These are phyloP conservation scores for Lathyrus sativus DNA, from an alignment of 306 rosid genomes.

Conservation along the genomic window DNA sequence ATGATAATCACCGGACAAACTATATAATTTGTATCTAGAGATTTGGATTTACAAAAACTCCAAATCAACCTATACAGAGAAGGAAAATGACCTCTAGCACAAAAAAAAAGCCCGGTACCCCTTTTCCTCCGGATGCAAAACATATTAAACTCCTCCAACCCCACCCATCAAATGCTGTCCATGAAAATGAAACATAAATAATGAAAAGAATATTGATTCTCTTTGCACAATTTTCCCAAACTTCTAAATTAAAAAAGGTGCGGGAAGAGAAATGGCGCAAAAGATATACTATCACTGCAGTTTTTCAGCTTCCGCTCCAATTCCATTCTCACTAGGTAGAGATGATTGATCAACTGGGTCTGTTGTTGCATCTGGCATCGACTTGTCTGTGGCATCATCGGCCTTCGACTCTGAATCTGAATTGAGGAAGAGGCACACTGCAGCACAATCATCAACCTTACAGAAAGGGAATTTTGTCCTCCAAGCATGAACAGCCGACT, in stretches of 20 bases:
- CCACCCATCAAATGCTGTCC: slow-evolving; percentile 36
- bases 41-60: slow-evolving; percentile 60
- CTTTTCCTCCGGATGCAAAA: slow-evolving; percentile 51
- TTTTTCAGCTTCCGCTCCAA: slow-evolving; percentile 36
- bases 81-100: slow-evolving; percentile 48
- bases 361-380: slow-evolving; percentile 21
- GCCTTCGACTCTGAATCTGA: slow-evolving; percentile 39
- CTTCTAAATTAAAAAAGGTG: slow-evolving; percentile 50
- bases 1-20: slow-evolving; percentile 26
- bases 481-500: slow-evolving; percentile 73
- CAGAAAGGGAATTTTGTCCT: slow-evolving; percentile 57
- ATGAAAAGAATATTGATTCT: slow-evolving; percentile 47
- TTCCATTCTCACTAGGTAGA: slow-evolving; percentile 39
- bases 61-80: slow-evolving; percentile 51
- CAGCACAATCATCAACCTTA: slow-evolving; percentile 93
- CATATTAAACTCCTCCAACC: slow-evolving; percentile 20
- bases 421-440: slow-evolving; percentile 76
- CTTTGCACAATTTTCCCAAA: slow-evolving; percentile 41
- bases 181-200: slow-evolving; percentile 45
- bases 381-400: slow-evolving; percentile 30
- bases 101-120: slow-evolving; percentile 49
- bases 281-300: slow-evolving; percentile 38
- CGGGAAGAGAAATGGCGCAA: slow-evolving; percentile 43
- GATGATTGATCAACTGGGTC: slow-evolving; percentile 39
- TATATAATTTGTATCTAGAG: slow-evolving; percentile 41